Conservation (phyloP, 2,329 filamentous ascomycete genomes). For the Leptodontidium sp. region DNA sequence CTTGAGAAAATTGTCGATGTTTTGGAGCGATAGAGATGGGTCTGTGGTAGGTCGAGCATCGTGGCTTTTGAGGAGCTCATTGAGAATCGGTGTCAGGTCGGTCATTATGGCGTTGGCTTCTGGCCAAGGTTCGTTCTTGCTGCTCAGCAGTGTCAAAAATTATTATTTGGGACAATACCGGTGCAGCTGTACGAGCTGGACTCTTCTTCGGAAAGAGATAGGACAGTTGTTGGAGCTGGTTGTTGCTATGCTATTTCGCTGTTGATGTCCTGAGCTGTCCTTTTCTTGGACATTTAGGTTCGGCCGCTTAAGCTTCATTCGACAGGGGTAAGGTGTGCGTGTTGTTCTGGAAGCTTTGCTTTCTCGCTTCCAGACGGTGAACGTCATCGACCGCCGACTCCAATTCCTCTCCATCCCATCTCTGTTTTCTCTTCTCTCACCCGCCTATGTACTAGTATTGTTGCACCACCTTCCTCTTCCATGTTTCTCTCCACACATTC, state of each 20-base stretch:
- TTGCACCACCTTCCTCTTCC: neutral
- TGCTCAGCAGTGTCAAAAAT: neutral
- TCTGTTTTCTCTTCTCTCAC: neutral
- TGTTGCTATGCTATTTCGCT: neutral
- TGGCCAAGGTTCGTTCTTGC: neutral
- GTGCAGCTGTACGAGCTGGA: neutral
- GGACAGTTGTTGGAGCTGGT: neutral
- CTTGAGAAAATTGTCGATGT: conserved; percentile 86
- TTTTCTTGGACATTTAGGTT: conserved; percentile 1
- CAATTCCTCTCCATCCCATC: neutral
- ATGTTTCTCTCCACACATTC: neutral
- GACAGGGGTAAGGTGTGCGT: neutral
- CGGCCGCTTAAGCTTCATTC: neutral
- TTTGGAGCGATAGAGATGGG: conserved; percentile 51
- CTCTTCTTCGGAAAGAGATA: neutral
- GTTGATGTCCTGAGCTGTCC: conserved; percentile 2
- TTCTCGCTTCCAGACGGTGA: conserved; percentile 2
- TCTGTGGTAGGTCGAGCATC: conserved; percentile 57
- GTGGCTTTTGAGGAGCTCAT: conserved; percentile 70
- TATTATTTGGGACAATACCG: neutral
- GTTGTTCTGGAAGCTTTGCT: conserved; percentile 15
- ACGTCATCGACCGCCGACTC: conserved; percentile 7
- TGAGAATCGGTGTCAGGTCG: conserved; percentile 74
- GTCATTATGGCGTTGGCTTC: conserved; percentile 50
- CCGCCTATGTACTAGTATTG: neutral